Evolutionary conservation across 768 basidiomycete species (phyloP).

Genomic region (Tylopilus felleus): DNA sequence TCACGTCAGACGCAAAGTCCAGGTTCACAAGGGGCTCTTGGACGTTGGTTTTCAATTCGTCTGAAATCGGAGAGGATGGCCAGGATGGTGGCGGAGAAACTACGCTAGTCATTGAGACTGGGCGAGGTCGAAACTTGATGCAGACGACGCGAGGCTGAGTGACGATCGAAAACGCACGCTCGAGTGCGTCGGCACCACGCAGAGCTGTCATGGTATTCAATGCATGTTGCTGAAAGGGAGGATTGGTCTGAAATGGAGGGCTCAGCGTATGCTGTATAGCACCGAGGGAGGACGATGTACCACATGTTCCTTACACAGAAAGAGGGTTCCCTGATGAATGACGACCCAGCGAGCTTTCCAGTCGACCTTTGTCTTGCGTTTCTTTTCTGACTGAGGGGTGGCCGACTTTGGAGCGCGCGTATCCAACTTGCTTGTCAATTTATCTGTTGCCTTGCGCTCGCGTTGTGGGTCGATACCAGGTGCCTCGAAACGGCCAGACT

Average conservation of each 20-base stretch:
- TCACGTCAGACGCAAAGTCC: not conserved
- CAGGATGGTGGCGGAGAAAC: slow-evolving; percentile 18
- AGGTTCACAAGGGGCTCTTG: not conserved
- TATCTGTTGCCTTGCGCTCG: slow-evolving; percentile 15
- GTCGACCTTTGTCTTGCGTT: slow-evolving; percentile 42
- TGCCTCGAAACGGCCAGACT: slow-evolving; percentile 26
- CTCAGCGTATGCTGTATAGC: not conserved
- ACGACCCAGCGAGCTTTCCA: slow-evolving; percentile 66
- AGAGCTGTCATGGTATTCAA: slow-evolving; percentile 41
- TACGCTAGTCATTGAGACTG: not conserved
- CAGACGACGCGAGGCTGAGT: slow-evolving; percentile 36
- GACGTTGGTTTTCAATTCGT: slow-evolving; percentile 4
- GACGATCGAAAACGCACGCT: slow-evolving; percentile 23
- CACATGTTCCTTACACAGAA: slow-evolving; percentile 48
- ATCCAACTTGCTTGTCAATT: slow-evolving; percentile 5
- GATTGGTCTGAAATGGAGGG: slow-evolving; percentile 33
- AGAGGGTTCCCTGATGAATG: slow-evolving; percentile 55
- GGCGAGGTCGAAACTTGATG: slow-evolving; percentile 34
- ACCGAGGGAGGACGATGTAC: slow-evolving; percentile 35
- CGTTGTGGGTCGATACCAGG: slow-evolving; percentile 8
- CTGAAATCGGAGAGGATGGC: slow-evolving; percentile 27
- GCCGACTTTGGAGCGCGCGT: slow-evolving; percentile 8
- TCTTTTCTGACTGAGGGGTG: slow-evolving; percentile 18
- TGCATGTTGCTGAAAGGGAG: slow-evolving; percentile 38
- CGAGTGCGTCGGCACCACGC: slow-evolving; percentile 44